These are phyloP conservation scores for Collybia sordida DNA, from an alignment of 768 basidiomycete genomes.

Conservation along the genomic window DNA sequence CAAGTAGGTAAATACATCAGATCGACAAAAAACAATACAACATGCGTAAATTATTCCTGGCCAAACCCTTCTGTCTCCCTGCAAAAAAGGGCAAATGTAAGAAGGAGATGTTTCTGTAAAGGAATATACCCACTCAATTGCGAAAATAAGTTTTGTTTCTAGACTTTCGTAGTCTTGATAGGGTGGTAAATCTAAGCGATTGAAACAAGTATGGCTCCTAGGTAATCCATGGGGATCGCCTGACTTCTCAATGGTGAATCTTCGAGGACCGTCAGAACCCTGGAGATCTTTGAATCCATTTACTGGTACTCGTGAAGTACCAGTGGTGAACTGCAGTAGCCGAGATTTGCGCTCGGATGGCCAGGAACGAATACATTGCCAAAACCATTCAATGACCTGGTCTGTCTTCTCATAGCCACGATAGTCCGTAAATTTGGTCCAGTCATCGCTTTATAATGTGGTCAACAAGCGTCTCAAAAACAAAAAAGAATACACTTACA, in stretches of 20 bases:
- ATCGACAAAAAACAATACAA: conserved; percentile 5
- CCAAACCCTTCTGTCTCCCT: conserved; percentile 82
- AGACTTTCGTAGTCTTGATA: conserved; percentile 87
- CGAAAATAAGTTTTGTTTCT: conserved; percentile 82
- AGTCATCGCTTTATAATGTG: conserved; percentile 62
- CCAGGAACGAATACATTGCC: conserved; percentile 90
- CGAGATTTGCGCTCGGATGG: conserved; percentile 87
- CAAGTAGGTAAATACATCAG: conserved; percentile 2
- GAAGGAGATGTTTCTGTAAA: conserved; percentile 2
- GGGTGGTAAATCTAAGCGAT: conserved; percentile 83
- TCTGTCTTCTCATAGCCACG: conserved; percentile 85
- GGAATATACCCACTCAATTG: conserved; percentile 65
- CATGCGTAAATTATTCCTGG: conserved; percentile 42
- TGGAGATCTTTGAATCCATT: conserved; percentile 96
- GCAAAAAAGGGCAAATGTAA: conserved; percentile 7
- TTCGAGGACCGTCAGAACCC: conserved; percentile 87
- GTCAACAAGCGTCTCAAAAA: conserved; percentile 4
- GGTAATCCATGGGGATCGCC: conserved; percentile 88
- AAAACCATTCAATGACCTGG: conserved; percentile 93
- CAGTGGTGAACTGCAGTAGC: conserved; percentile 85
- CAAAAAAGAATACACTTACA: conserved; percentile 41
- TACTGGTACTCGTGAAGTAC: conserved; percentile 82
- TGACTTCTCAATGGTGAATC: conserved; percentile 95
- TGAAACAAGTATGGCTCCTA: conserved; percentile 94
- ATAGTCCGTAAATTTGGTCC: conserved; percentile 94